Percentiles rank a stretch among this genome's conserved stretches.
These are phyloP conservation scores for Cylindrodendrum hubeiense DNA, from an alignment of 2,329 filamentous ascomycete genomes.

Conservation along the genomic window DNA sequence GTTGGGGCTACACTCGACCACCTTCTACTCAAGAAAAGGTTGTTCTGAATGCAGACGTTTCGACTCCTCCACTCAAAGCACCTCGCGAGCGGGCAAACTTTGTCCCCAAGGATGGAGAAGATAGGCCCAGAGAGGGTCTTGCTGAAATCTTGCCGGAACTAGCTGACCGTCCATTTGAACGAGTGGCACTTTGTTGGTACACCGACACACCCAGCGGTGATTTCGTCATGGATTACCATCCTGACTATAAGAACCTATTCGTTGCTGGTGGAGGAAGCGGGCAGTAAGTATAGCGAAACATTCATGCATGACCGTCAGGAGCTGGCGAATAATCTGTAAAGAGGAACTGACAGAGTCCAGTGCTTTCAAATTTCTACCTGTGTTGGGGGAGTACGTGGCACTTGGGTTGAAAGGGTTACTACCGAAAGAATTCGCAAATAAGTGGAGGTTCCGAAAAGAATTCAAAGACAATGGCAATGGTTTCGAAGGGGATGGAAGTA, in stretches of 20 bases:
- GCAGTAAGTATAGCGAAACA: slow-evolving; percentile 30
- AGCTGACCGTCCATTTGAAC: slow-evolving; percentile 23
- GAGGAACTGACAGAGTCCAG: background rate
- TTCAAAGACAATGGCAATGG: slow-evolving; percentile 25
- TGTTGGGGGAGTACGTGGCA: slow-evolving; percentile 27
- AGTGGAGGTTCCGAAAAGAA: slow-evolving; percentile 33
- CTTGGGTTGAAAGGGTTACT: slow-evolving; percentile 20
- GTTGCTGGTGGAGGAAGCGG: slow-evolving; percentile 35
- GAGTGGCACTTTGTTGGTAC: slow-evolving; percentile 34
- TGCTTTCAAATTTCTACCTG: slow-evolving; percentile 37
- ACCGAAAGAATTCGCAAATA: slow-evolving; percentile 20
- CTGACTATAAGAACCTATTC: slow-evolving; percentile 35
- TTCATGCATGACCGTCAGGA: background rate
- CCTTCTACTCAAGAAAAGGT: slow-evolving; percentile 2
- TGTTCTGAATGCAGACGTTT: slow-evolving; percentile 10
- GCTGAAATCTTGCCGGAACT: slow-evolving; percentile 31
- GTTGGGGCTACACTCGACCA: slow-evolving; percentile 36
- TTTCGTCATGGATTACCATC: slow-evolving; percentile 40
- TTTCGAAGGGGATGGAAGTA: slow-evolving; percentile 35
- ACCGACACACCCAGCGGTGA: slow-evolving; percentile 37
- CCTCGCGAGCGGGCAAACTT: slow-evolving; percentile 29
- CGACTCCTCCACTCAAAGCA: slow-evolving; percentile 13
- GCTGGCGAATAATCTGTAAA: background rate
- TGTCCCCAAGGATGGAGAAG: slow-evolving; percentile 27
- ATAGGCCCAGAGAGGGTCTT: slow-evolving; percentile 18